Evolutionary conservation across 2,329 filamentous ascomycete species (phyloP).

Genomic region (Fusarium illudens): DNA sequence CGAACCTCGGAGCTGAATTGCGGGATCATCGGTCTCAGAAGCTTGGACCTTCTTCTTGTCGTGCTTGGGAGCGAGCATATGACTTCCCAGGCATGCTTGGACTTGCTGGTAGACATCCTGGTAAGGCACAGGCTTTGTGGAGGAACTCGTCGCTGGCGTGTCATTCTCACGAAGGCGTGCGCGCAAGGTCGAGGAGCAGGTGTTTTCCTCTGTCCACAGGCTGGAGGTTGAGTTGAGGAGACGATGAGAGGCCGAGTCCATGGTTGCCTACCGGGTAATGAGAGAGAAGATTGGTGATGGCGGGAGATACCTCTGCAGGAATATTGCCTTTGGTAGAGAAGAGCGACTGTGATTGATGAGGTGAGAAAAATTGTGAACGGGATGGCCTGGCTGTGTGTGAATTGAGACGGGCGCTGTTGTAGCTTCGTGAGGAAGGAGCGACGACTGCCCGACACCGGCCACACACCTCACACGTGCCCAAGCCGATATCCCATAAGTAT

Average conservation of each 20-base stretch:
- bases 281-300: not conserved
- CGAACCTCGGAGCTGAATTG: conserved; percentile 36
- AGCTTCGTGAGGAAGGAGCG: not conserved
- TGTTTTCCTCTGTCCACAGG: not conserved
- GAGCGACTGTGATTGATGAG: not conserved
- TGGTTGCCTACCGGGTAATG: not conserved
- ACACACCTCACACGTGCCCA: too few relatives aligned
- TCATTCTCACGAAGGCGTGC: conserved; percentile 42
- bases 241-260: not conserved
- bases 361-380: not conserved
- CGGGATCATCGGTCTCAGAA: not conserved
- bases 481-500: too few relatives aligned
- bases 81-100: conserved; percentile 28
- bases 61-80: not conserved
- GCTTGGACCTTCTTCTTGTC: not conserved
- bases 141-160: conserved; percentile 5
- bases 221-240: conserved; percentile 14
- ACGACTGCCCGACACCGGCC: not conserved
- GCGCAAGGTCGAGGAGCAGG: conserved; percentile 39
- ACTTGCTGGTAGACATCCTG: conserved; percentile 39
- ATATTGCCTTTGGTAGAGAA: too few relatives aligned
- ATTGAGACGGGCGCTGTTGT: not conserved
- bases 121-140: conserved; percentile 1
- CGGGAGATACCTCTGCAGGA: too few relatives aligned
- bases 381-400: too few relatives aligned